Conservation (phyloP, 768 basidiomycete species). For the Pleurotus platypus region DNA sequence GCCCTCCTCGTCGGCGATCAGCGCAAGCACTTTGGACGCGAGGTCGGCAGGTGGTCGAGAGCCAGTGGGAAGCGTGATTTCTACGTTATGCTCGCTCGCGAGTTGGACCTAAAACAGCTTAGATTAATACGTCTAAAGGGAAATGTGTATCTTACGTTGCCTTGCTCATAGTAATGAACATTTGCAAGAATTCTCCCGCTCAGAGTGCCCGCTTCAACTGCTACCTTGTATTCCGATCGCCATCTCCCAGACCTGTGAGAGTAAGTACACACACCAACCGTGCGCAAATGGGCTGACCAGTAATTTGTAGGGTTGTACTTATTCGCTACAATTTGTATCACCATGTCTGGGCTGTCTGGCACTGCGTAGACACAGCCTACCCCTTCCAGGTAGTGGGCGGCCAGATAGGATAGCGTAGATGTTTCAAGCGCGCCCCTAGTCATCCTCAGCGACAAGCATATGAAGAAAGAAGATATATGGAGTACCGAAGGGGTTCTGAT, state of each 20-base stretch:
- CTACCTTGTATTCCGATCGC: constrained; percentile 82
- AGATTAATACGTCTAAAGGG: neutral
- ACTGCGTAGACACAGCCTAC: constrained; percentile 69
- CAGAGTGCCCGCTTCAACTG: constrained; percentile 59
- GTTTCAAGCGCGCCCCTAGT: constrained; percentile 68
- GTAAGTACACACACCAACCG: neutral
- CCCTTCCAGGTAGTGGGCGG: constrained; percentile 82
- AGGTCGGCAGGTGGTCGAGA: constrained; percentile 47
- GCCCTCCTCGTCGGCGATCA: constrained; percentile 78
- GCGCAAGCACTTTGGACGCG: constrained; percentile 71
- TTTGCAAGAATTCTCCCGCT: constrained; percentile 76
- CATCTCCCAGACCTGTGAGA: constrained; percentile 84
- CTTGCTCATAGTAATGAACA: constrained; percentile 97
- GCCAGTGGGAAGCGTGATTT: constrained; percentile 59
- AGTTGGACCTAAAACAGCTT: constrained; percentile 74
- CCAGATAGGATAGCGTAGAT: constrained; percentile 62
- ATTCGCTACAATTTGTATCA: constrained; percentile 87
- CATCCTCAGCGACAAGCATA: no score
- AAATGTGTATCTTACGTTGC: constrained; percentile 58
- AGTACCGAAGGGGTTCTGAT: constrained; percentile 76
- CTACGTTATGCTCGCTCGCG: constrained; percentile 64
- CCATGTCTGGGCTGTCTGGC: constrained; percentile 43
- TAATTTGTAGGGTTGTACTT: constrained; percentile 93
- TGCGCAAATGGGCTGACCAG: constrained; percentile 51
- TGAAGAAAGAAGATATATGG: neutral